Percentiles rank a stretch among this genome's conserved stretches.
Conservation (phyloP, 768 basidiomycete genomes). For the Naganishia kalamii region DNA sequence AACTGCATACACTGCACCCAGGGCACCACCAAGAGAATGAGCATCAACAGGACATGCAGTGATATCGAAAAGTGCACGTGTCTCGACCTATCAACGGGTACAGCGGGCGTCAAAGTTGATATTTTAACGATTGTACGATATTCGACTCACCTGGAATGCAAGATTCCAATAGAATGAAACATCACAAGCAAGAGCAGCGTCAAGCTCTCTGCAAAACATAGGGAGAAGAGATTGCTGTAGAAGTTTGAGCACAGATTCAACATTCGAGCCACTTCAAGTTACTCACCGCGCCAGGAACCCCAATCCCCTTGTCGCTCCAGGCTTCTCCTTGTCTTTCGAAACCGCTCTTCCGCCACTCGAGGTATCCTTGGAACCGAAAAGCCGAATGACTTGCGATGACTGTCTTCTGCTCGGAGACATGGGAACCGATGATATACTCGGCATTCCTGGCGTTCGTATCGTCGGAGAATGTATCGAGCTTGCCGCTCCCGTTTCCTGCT, state of each 20-base stretch:
- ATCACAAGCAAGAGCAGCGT: conserved; percentile 41
- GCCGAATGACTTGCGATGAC: neutral
- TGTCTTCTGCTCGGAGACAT: neutral
- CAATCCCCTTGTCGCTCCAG: conserved; percentile 34
- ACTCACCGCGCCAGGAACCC: conserved; percentile 35
- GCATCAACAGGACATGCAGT: conserved; percentile 37
- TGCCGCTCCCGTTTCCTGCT: neutral
- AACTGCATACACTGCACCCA: conserved; percentile 42
- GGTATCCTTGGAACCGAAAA: neutral
- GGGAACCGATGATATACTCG: neutral
- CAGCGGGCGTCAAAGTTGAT: neutral
- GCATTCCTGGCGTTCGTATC: conserved; percentile 11
- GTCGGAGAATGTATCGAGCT: neutral
- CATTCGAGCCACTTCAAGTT: neutral
- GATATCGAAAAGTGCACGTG: conserved; percentile 42
- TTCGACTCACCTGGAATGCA: conserved; percentile 39
- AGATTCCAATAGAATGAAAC: conserved; percentile 39
- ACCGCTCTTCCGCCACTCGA: conserved; percentile 12
- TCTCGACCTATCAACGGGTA: conserved; percentile 26
- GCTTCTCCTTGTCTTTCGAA: conserved; percentile 13
- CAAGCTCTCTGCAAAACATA: conserved; percentile 40
- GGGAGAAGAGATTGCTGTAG: conserved; percentile 35
- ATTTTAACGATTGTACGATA: neutral
- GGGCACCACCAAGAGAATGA: conserved; percentile 41
- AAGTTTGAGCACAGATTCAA: neutral